Conservation (phyloP, 441 rosid species). For the Arabidopsis lyrata region DNA sequence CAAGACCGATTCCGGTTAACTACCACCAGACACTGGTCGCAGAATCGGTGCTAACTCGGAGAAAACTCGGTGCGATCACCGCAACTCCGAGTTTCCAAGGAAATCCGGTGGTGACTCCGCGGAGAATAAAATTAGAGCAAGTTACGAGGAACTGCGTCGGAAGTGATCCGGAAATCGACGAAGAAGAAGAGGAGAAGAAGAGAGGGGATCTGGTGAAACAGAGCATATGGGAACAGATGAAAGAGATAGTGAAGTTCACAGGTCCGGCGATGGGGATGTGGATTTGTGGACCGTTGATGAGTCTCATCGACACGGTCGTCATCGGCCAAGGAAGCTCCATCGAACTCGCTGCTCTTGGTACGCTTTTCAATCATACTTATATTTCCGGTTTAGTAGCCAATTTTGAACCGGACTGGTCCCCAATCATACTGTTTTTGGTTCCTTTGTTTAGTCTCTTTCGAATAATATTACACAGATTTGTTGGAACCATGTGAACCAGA, state of each 20-base stretch:
- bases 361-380: not conserved
- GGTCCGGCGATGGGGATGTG: slow-evolving; percentile 97
- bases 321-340: slow-evolving; percentile 90
- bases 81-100: slow-evolving; percentile 19
- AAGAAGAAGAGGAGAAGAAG: slow-evolving; percentile 34
- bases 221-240: slow-evolving; percentile 77
- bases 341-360: slow-evolving; percentile 69
- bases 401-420: not conserved
- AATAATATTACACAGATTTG: not conserved
- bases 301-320: slow-evolving; percentile 91
- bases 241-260: slow-evolving; percentile 79
- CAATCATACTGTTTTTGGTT: not conserved
- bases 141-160: slow-evolving; percentile 40
- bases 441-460: not conserved
- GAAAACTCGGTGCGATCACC: slow-evolving; percentile 31
- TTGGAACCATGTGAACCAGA: slow-evolving; percentile 18
- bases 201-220: slow-evolving; percentile 49
- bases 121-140: slow-evolving; percentile 8
- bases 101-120: slow-evolving; percentile 10
- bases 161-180: slow-evolving; percentile 38
- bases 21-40: slow-evolving; percentile 17
- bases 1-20: slow-evolving; percentile 9
- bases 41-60: slow-evolving; percentile 18
- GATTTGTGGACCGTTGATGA: slow-evolving; percentile 95
- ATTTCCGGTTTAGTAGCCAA: not conserved